Evolutionary conservation across 768 basidiomycete genomes (phyloP).

Genomic region (Mycena metata): DNA sequence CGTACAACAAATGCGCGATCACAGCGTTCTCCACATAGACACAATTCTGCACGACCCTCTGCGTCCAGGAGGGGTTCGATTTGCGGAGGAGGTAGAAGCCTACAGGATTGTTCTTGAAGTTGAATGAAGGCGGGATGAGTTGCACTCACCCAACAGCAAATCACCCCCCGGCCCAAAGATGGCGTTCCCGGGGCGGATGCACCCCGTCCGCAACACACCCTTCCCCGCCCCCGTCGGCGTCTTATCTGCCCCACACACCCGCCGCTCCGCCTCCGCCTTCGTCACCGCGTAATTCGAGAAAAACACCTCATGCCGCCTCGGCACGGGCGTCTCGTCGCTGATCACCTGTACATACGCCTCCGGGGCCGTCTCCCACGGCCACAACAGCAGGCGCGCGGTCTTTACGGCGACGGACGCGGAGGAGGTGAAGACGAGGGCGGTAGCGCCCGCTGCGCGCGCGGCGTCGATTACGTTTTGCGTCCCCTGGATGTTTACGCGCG

Average conservation of each 20-base stretch:
- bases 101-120: neutral
- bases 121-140: neutral
- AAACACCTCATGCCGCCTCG: constrained; percentile 69
- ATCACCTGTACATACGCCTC: constrained; percentile 71
- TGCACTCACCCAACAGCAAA: constrained; percentile 51
- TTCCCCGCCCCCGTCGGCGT: constrained; percentile 41
- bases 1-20: constrained; percentile 79
- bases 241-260: constrained; percentile 49
- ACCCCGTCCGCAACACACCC: constrained; percentile 71
- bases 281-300: constrained; percentile 86
- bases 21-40: constrained; percentile 84
- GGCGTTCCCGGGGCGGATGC: constrained; percentile 84
- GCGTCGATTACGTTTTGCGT: constrained; percentile 77
- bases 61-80: constrained; percentile 74
- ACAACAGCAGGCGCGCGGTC: constrained; percentile 72
- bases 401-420: constrained; percentile 76
- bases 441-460: constrained; percentile 67
- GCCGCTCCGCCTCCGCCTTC: constrained; percentile 69
- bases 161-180: constrained; percentile 81
- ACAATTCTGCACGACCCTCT: constrained; percentile 71
- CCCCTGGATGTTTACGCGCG: constrained; percentile 74
- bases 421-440: constrained; percentile 77
- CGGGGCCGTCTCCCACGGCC: constrained; percentile 81
- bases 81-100: constrained; percentile 70
- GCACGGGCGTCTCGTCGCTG: constrained; percentile 64